A percentile compares a stretch with the other conserved stretches of the same genome.
Conservation (phyloP, 306 rosid species). For the Astragalus glycyphyllos region DNA sequence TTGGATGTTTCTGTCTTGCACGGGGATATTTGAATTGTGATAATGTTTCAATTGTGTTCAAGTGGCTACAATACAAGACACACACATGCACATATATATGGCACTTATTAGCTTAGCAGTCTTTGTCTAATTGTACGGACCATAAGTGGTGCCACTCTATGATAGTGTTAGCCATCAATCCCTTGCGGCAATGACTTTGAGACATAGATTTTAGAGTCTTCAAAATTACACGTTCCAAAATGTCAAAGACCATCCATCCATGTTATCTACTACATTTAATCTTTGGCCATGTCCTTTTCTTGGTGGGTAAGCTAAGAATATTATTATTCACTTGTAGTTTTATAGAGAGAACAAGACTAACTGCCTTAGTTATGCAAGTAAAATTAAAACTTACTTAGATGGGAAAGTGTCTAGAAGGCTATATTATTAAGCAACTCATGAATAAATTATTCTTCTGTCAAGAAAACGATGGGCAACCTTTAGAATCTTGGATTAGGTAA, state of each 20-base stretch:
- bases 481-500: slow-evolving; percentile 36
- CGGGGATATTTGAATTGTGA: slow-evolving; percentile 8
- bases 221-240: slow-evolving; percentile 5
- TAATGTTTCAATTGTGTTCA: slow-evolving; percentile 46
- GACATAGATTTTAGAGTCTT: slow-evolving; percentile 8
- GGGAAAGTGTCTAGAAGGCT: slow-evolving; percentile 35
- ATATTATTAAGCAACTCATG: slow-evolving; percentile 33
- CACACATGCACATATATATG: slow-evolving; percentile 39
- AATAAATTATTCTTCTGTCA: slow-evolving; percentile 40
- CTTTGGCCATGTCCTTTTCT: slow-evolving; percentile 42
- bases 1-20: slow-evolving; percentile 41
- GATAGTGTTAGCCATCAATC: neutral
- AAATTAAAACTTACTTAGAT: slow-evolving; percentile 41
- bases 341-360: slow-evolving; percentile 34
- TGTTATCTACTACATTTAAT: slow-evolving; percentile 14
- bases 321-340: slow-evolving; percentile 31
- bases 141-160: slow-evolving; percentile 38
- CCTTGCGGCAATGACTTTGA: slow-evolving; percentile 28
- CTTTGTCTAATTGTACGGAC: slow-evolving; percentile 54
- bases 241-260: slow-evolving; percentile 30
- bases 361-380: slow-evolving; percentile 4
- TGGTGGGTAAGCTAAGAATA: slow-evolving; percentile 8
- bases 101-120: slow-evolving; percentile 40
- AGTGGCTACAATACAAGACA: slow-evolving; percentile 44
- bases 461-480: slow-evolving; percentile 45